phyloP scores from a whole-genome alignment of 1,284 basidiomycete genomes.

The Papiliotrema flavescens region DNA sequence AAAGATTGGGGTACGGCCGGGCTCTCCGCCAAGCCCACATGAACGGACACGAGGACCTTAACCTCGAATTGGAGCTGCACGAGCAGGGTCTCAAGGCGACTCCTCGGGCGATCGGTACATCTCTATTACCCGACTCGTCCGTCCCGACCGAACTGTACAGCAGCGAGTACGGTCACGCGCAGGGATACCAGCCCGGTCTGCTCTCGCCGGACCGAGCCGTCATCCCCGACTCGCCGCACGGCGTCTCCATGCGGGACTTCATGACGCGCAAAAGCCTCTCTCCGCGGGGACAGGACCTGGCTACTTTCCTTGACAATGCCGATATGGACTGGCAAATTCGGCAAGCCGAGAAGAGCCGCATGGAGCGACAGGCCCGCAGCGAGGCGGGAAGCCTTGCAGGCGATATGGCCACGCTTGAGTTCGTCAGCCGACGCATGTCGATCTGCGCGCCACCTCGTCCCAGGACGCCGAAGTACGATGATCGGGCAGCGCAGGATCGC shows the following conservation, averaged over 20 bases:
- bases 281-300: not conserved
- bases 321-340: slow-evolving; percentile 1
- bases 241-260: not conserved
- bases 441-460: too few relatives aligned
- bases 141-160: not conserved
- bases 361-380: not conserved
- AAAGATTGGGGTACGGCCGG: slow-evolving; percentile 22
- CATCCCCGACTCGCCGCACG: not conserved
- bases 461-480: too few relatives aligned
- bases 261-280: not conserved
- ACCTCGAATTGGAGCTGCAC: slow-evolving; percentile 18
- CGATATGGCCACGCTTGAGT: too few relatives aligned
- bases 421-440: too few relatives aligned
- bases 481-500: too few relatives aligned
- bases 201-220: too few relatives aligned
- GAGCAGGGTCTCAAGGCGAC: not conserved
- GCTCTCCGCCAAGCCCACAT: slow-evolving; percentile 25
- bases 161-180: not conserved
- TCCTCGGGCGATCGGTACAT: not conserved
- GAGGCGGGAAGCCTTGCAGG: too few relatives aligned
- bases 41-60: slow-evolving; percentile 20
- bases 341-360: not conserved
- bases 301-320: not conserved
- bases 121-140: not conserved
- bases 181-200: not conserved